phyloP scores from a whole-genome alignment of 1,284 basidiomycete species.

The Thelephora terrestris region DNA sequence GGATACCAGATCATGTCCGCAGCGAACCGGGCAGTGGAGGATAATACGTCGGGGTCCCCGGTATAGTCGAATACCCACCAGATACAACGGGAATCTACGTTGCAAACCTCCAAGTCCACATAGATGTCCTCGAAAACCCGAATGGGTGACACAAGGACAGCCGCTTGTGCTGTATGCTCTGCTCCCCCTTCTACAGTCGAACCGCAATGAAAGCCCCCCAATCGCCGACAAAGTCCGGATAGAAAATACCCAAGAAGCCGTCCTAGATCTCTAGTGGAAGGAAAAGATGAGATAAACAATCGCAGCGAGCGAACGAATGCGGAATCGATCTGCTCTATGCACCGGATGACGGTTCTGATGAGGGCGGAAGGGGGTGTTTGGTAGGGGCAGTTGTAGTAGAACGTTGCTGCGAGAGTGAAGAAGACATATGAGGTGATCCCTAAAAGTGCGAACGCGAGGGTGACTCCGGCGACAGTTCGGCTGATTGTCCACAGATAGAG shows the following conservation, averaged over 20 bases:
- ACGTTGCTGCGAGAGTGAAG: background rate
- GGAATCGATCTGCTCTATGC: too few relatives aligned
- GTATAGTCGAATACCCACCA: background rate
- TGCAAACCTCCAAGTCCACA: background rate
- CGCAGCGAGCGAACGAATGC: too few relatives aligned
- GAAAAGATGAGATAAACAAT: too few relatives aligned
- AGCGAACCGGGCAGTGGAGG: background rate
- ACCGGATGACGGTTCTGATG: too few relatives aligned
- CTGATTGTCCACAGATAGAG: slow-evolving; percentile 1
- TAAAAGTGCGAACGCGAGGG: background rate
- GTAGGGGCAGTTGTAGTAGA: slow-evolving; percentile 3
- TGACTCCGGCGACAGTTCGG: background rate
- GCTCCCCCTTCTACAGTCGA: too few relatives aligned
- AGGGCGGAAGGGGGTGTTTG: slow-evolving; percentile 1
- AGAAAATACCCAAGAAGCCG: too few relatives aligned
- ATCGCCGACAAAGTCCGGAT: too few relatives aligned
- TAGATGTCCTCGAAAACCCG: background rate
- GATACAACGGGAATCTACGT: background rate
- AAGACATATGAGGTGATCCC: background rate
- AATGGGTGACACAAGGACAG: background rate
- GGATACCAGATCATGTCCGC: background rate
- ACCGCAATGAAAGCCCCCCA: too few relatives aligned
- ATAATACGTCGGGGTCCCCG: background rate
- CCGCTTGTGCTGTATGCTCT: too few relatives aligned
- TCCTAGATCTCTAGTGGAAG: too few relatives aligned